These are phyloP conservation scores for Helminthosporium solani DNA, from an alignment of 2,329 filamentous ascomycete species.

Conservation along the genomic window DNA sequence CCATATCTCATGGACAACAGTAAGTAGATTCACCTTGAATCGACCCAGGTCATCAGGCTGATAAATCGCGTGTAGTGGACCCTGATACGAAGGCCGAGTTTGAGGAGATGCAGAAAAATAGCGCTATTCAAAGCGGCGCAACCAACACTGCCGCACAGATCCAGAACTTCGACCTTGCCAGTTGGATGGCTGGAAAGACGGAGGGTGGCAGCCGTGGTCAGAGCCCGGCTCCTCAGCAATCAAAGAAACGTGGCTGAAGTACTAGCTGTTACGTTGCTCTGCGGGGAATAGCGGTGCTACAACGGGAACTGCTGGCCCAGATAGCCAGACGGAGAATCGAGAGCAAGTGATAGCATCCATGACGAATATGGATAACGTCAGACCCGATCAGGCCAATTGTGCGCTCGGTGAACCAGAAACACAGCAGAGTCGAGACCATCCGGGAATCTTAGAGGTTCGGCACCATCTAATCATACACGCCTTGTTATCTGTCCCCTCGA, in stretches of 20 bases:
- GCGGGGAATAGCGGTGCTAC: too few species aligned
- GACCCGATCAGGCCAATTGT: too few species aligned
- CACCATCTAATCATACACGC: too few species aligned
- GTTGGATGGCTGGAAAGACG: conserved; percentile 64
- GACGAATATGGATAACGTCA: too few species aligned
- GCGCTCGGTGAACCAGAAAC: too few species aligned
- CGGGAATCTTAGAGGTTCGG: too few species aligned
- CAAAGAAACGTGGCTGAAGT: conserved; percentile 16
- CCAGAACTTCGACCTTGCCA: conserved; percentile 67
- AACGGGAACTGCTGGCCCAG: too few species aligned
- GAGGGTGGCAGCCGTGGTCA: conserved; percentile 26
- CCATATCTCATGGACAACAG: conserved; percentile 95
- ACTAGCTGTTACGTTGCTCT: not conserved
- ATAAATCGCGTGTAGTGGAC: conserved; percentile 68
- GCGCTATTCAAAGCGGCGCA: conserved; percentile 54
- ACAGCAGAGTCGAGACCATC: too few species aligned
- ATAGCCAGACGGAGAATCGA: too few species aligned
- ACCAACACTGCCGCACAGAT: conserved; percentile 51
- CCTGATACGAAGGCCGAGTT: conserved; percentile 93
- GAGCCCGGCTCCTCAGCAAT: conserved; percentile 28
- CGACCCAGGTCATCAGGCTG: conserved; percentile 4
- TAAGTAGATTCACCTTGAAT: conserved; percentile 51
- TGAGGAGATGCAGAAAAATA: conserved; percentile 81
- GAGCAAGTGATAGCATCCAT: too few species aligned
- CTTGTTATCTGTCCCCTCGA: too few species aligned